Evolutionary conservation across 257 asterid species (phyloP).

Genomic region (Nicotiana knightiana): DNA sequence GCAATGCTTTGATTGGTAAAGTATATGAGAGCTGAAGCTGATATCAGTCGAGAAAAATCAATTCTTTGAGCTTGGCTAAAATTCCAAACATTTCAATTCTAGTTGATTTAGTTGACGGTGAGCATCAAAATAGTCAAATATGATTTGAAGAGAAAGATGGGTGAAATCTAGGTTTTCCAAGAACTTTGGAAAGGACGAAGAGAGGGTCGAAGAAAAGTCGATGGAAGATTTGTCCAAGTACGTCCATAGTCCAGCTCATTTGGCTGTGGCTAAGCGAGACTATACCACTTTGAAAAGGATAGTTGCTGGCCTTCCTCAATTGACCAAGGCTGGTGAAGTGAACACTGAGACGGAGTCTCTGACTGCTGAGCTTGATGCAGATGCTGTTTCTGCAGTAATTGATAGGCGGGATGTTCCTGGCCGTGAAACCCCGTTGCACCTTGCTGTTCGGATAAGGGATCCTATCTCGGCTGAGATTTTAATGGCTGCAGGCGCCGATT

Average conservation of each 20-base stretch:
- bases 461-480: constrained; percentile 80
- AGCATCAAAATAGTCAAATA: background rate
- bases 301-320: constrained; percentile 65
- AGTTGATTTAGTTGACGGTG: background rate
- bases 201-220: constrained; percentile 8
- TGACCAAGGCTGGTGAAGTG: constrained; percentile 92
- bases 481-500: constrained; percentile 98
- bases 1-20: constrained; percentile 10
- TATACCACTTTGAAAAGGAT: constrained; percentile 50
- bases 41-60: constrained; percentile 4
- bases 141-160: constrained; percentile 17
- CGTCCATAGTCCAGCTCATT: constrained; percentile 81
- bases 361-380: constrained; percentile 82
- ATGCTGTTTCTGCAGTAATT: constrained; percentile 61
- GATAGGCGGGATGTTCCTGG: constrained; percentile 97
- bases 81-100: constrained; percentile 14
- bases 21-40: constrained; percentile 9
- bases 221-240: constrained; percentile 89
- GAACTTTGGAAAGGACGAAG: constrained; percentile 20
- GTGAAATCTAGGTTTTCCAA: constrained; percentile 21
- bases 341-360: constrained; percentile 71
- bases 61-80: constrained; percentile 16
- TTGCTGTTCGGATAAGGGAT: constrained; percentile 79
- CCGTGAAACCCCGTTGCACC: constrained; percentile 94
- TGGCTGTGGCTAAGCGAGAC: constrained; percentile 72